Evolutionary conservation across 805 yeast species (phyloP).

Genomic region (Cyberlindnera euphorbiiphila): DNA sequence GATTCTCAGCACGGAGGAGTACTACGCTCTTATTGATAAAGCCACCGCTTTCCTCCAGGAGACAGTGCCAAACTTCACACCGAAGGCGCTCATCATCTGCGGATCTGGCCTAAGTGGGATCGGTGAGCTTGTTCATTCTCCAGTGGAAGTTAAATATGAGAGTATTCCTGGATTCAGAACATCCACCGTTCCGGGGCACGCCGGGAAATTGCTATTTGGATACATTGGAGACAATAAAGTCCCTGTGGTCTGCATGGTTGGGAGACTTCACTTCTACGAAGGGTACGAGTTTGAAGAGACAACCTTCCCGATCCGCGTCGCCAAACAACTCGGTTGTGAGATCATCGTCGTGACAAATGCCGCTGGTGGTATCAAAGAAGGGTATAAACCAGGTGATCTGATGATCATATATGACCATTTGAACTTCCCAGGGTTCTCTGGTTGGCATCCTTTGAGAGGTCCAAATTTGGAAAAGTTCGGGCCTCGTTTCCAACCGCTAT

Average conservation of each 20-base stretch:
- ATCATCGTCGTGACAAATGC: constrained; percentile 88
- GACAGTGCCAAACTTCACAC: constrained; percentile 29
- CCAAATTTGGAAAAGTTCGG: constrained; percentile 79
- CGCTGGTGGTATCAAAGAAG: constrained; percentile 80
- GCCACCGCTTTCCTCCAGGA: constrained; percentile 20
- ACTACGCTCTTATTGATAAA: constrained; percentile 15
- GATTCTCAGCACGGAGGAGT: constrained; percentile 10
- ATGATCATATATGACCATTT: constrained; percentile 90
- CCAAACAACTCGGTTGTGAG: constrained; percentile 57
- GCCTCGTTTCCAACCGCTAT: constrained; percentile 80
- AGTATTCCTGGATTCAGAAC: constrained; percentile 75
- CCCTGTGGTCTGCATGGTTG: constrained; percentile 91
- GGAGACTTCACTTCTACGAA: constrained; percentile 88
- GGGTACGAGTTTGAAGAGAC: constrained; percentile 83
- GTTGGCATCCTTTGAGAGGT: constrained; percentile 83
- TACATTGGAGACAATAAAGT: constrained; percentile 60
- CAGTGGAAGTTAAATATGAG: constrained; percentile 53
- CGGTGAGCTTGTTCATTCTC: constrained; percentile 39
- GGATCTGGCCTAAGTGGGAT: constrained; percentile 95
- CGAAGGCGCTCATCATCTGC: constrained; percentile 77
- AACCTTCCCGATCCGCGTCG: constrained; percentile 80
- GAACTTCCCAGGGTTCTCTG: constrained; percentile 87
- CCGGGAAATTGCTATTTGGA: constrained; percentile 80
- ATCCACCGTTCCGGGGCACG: constrained; percentile 90
- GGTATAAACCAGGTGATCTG: constrained; percentile 75